Evolutionary conservation across 306 rosid species (phyloP).

Genomic region (Luffa aegyptiaca): DNA sequence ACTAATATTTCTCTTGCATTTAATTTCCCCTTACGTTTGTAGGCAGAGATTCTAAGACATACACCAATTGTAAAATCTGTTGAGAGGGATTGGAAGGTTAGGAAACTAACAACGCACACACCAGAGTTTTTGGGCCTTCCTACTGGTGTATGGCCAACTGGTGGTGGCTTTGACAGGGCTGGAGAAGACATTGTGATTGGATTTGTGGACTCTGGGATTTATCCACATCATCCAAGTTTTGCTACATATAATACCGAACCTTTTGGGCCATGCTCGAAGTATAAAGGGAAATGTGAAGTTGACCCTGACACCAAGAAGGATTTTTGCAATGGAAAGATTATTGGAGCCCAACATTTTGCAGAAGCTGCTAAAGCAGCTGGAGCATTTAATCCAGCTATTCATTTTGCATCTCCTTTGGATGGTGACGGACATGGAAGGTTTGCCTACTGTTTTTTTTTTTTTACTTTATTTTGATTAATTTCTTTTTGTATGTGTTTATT

Average conservation of each 20-base stretch:
- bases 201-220: slow-evolving; percentile 93
- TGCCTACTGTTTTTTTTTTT: slow-evolving; percentile 16
- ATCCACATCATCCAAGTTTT: slow-evolving; percentile 91
- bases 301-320: slow-evolving; percentile 72
- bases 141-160: slow-evolving; percentile 99
- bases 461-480: background rate
- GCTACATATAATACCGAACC: slow-evolving; percentile 54
- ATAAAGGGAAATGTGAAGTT: slow-evolving; percentile 89
- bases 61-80: slow-evolving; percentile 85
- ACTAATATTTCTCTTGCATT: slow-evolving; percentile 27
- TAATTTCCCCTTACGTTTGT: slow-evolving; percentile 47
- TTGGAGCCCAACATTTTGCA: slow-evolving; percentile 99
- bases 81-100: slow-evolving; percentile 93
- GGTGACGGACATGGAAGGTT: slow-evolving; percentile 99
- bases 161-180: slow-evolving; percentile 97
- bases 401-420: slow-evolving; percentile 90
- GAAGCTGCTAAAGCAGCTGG: slow-evolving; percentile 97
- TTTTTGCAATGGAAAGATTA: slow-evolving; percentile 91
- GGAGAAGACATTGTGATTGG: slow-evolving; percentile 98
- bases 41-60: slow-evolving; percentile 89
- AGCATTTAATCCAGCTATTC: slow-evolving; percentile 79
- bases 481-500: background rate
- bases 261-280: slow-evolving; percentile 71
- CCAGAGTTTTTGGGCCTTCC: slow-evolving; percentile 99
- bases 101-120: slow-evolving; percentile 86